Evolutionary conservation across 139 green algal genomes (phyloP).

Genomic region (Pleodorina starrii): DNA sequence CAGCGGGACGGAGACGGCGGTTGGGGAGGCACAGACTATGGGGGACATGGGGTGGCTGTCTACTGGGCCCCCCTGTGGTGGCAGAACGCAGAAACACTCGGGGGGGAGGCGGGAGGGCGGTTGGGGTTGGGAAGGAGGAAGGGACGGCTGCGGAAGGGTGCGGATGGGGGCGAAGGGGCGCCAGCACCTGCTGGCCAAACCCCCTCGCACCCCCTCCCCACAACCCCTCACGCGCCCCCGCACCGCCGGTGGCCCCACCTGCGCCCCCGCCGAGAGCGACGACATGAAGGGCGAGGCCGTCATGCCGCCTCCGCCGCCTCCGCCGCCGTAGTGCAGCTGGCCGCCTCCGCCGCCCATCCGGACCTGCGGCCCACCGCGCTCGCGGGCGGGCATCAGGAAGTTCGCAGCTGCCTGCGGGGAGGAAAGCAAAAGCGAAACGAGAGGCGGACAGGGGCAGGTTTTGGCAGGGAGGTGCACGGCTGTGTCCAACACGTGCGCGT

Average conservation of each 20-base stretch:
- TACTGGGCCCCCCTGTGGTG: too few relatives aligned
- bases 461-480: too few relatives aligned
- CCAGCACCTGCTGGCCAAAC: not conserved
- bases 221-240: not conserved
- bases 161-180: not conserved
- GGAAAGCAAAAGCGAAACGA: too few relatives aligned
- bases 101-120: not conserved
- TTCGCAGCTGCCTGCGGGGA: not conserved
- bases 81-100: too few relatives aligned
- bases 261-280: not conserved
- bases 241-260: not conserved
- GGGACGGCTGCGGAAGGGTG: not conserved
- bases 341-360: constrained; percentile 18
- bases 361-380: not conserved
- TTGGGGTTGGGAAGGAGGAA: not conserved
- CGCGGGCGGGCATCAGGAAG: not conserved
- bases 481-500: too few relatives aligned
- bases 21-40: too few relatives aligned
- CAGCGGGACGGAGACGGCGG: too few relatives aligned
- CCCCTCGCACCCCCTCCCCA: not conserved
- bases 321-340: not conserved
- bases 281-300: not conserved
- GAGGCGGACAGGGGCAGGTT: too few relatives aligned
- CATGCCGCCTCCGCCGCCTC: not conserved
- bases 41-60: too few relatives aligned